These are phyloP conservation scores for Didymella glomerata DNA, from an alignment of 2,329 filamentous ascomycete species.

Conservation along the genomic window DNA sequence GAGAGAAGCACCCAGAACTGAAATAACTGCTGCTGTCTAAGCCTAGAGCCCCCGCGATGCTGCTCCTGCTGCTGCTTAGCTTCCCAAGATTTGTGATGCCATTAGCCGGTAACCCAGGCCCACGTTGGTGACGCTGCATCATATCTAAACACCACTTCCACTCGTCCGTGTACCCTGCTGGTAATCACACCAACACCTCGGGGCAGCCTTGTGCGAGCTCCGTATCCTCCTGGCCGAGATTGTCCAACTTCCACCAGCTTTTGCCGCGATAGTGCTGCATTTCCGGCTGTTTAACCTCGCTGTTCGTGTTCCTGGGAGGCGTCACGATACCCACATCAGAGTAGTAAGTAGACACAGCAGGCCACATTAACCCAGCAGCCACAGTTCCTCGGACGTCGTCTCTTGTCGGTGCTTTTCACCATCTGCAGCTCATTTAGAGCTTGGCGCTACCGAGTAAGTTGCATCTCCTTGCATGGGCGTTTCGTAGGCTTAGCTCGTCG, in stretches of 20 bases:
- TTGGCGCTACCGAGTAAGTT: slow-evolving; percentile 43
- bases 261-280: slow-evolving; percentile 35
- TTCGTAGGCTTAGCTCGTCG: slow-evolving; percentile 22
- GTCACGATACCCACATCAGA: slow-evolving; percentile 21
- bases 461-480: slow-evolving; percentile 32
- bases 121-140: slow-evolving; percentile 26
- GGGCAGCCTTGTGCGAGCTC: slow-evolving; percentile 34
- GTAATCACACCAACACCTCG: slow-evolving; percentile 39
- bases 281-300: slow-evolving; percentile 40
- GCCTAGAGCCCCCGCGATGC: slow-evolving; percentile 1
- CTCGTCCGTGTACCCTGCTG: slow-evolving; percentile 44
- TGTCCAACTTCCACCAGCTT: slow-evolving; percentile 26
- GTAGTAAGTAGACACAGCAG: slow-evolving; percentile 36
- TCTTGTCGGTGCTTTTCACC: slow-evolving; percentile 4
- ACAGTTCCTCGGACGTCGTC: background rate
- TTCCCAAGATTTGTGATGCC: slow-evolving; percentile 23
- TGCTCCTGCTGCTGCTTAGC: slow-evolving; percentile 7
- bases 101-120: slow-evolving; percentile 43
- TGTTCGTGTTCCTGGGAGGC: slow-evolving; percentile 4
- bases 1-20: background rate
- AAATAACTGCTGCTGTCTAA: slow-evolving; percentile 9
- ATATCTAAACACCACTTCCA: slow-evolving; percentile 44
- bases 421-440: slow-evolving; percentile 29
- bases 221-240: slow-evolving; percentile 49
- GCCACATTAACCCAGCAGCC: slow-evolving; percentile 40